A percentile compares a stretch with the other conserved stretches of the same genome.
Conservation (phyloP, 768 basidiomycete genomes). For the Hemileccinum rubropunctum region DNA sequence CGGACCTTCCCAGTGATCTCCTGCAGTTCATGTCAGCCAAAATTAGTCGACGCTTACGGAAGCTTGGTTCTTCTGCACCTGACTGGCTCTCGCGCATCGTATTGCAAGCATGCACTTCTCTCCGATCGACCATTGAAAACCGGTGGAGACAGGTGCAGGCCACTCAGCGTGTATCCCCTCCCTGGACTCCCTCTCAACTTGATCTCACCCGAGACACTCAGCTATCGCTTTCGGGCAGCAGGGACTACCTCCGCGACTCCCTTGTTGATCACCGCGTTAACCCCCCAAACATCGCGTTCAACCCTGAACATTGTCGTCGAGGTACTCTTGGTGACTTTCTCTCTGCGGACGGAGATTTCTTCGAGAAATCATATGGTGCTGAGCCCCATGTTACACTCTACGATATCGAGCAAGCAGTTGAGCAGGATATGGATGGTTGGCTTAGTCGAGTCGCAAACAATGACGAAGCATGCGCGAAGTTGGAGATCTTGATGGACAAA, state of each 20-base stretch:
- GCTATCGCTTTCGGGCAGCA: constrained; percentile 33
- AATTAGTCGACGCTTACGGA: constrained; percentile 23
- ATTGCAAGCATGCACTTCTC: constrained; percentile 29
- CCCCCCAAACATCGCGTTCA: constrained; percentile 7
- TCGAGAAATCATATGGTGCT: constrained; percentile 6
- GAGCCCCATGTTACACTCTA: constrained; percentile 25
- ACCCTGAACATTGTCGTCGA: constrained; percentile 2
- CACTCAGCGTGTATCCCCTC: constrained; percentile 20
- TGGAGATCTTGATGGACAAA: constrained; percentile 26
- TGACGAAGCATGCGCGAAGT: constrained; percentile 21
- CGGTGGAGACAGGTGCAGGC: constrained; percentile 35
- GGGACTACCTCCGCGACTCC: constrained; percentile 25
- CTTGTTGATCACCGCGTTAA: not conserved
- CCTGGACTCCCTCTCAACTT: constrained; percentile 30
- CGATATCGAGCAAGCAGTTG: constrained; percentile 38
- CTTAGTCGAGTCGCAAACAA: constrained; percentile 17
- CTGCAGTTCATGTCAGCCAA: constrained; percentile 31
- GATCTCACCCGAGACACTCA: constrained; percentile 30
- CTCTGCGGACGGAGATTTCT: constrained; percentile 12
- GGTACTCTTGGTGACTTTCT: constrained; percentile 19
- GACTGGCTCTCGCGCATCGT: constrained; percentile 38
- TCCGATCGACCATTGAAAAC: constrained; percentile 23
- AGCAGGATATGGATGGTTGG: constrained; percentile 34
- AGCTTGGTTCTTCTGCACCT: constrained; percentile 24
- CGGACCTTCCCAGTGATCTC: constrained; percentile 22